phyloP scores from a whole-genome alignment of 345 rosid species.

The Hirschfeldia incana region DNA sequence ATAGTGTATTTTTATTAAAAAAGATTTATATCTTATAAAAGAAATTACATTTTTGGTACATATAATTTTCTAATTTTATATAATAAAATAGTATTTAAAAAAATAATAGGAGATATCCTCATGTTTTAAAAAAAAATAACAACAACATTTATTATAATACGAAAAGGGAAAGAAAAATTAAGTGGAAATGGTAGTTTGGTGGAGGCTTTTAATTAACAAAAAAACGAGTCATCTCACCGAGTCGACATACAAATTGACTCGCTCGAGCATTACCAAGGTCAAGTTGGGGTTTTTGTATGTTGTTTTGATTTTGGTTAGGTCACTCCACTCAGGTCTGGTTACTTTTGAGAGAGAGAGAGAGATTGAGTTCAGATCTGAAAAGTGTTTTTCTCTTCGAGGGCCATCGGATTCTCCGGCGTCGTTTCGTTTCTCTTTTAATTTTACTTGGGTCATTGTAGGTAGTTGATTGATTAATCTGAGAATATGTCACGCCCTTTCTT shows the following conservation, averaged over 20 bases:
- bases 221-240: conserved; percentile 31
- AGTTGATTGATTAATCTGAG: conserved; percentile 15
- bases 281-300: conserved; percentile 8
- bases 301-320: conserved; percentile 7
- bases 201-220: conserved; percentile 9
- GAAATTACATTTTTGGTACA: too few species aligned
- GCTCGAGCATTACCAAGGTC: conserved; percentile 1
- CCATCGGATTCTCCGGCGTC: conserved; percentile 40
- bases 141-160: background rate
- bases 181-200: conserved; percentile 13
- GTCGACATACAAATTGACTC: background rate
- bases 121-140: too few species aligned
- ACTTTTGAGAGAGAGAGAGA: background rate
- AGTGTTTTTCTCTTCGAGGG: background rate
- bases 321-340: conserved; percentile 17
- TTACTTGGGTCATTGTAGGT: conserved; percentile 10
- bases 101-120: too few species aligned
- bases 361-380: conserved; percentile 35
- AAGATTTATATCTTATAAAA: too few species aligned
- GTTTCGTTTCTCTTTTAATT: conserved; percentile 30
- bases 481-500: conserved; percentile 33
- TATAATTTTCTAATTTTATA: background rate
- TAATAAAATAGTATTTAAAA: background rate
- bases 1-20: too few species aligned
- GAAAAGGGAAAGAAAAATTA: conserved; percentile 4